Evolutionary conservation across 108 stramenopile genomes (phyloP), one percentile per base, ranked within the genome.

Genomic region (Schizochytrium sp.): DNA sequence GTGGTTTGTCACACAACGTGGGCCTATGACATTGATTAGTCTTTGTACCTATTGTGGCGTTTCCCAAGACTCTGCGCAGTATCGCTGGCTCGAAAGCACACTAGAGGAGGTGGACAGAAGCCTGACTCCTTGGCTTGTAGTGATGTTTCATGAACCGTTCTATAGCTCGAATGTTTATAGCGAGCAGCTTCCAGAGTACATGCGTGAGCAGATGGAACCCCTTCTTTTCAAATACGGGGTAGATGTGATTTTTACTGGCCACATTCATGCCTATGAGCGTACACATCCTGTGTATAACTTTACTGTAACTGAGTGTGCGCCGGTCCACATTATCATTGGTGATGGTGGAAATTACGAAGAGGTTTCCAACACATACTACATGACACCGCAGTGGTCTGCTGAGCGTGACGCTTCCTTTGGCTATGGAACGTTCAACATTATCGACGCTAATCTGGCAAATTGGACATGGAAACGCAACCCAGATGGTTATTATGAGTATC

Each of bases 391-490:
- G 1, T 98, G 97, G 97, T 89, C 97, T 42, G 93, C 92, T 45
- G 91, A 93, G 69, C 93, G 97, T 49, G 95, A 98, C 88, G 94
- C 95, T 72, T 92, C 92, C 87, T 98, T 96, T 87, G 98, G 98
- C 17, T 96, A 94, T 90, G 97, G 97, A 56, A 91, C 89, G 40
- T 89, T 98, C 45, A 87, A 92, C 40, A 88, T 98, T 41, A 76
- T 89, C 76, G 96, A 97, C 90, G 88, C 57, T 3, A 95, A 96
- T 2, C 93, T 93, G 61, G 97, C 97, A 8, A 83, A 50, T 47
- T 94, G 93, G 93, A 92, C 93, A 41, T 94, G 94, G 94, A 15
- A 57, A 41, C 87, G 53, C 2, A 90, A 90, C 42, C 87, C 76
- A 0, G 3, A 38, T 7, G 64, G 64, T 44, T 69, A 69, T 15